A percentile compares a stretch with the other conserved stretches of the same genome.
Evolutionary conservation across 1,284 basidiomycete species (phyloP).

Genomic region (Pulveroboletus sp.): DNA sequence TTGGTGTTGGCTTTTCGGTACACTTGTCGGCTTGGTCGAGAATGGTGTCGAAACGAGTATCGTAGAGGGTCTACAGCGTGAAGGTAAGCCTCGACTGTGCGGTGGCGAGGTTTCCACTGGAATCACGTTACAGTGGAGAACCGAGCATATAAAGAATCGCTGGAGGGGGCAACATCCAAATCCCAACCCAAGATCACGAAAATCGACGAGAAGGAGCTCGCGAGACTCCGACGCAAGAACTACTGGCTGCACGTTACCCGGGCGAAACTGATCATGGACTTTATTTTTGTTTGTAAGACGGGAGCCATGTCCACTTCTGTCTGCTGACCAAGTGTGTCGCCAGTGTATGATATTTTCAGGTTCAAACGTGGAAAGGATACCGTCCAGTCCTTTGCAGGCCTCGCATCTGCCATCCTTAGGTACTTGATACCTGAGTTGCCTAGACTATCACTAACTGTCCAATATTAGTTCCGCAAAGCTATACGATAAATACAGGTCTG

Average conservation of each 20-base stretch:
- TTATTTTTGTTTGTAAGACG: slow-evolving; percentile 80
- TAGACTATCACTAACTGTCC: slow-evolving; percentile 8
- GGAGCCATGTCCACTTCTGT: not conserved
- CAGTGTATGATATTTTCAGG: slow-evolving; percentile 58
- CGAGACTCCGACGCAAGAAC: slow-evolving; percentile 63
- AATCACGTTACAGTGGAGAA: slow-evolving; percentile 55
- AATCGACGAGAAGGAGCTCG: slow-evolving; percentile 70
- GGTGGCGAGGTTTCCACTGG: not conserved
- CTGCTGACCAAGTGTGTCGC: slow-evolving; percentile 25
- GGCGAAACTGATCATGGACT: slow-evolving; percentile 74
- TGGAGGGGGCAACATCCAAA: slow-evolving; percentile 69
- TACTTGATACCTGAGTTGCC: slow-evolving; percentile 35
- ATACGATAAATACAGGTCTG: slow-evolving; percentile 64
- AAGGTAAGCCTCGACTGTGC: slow-evolving; percentile 45
- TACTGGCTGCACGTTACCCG: slow-evolving; percentile 73
- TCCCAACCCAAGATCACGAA: slow-evolving; percentile 61
- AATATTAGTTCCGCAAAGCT: slow-evolving; percentile 61
- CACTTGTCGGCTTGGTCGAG: slow-evolving; percentile 75
- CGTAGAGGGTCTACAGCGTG: slow-evolving; percentile 58
- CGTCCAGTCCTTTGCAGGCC: slow-evolving; percentile 66
- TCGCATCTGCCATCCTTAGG: slow-evolving; percentile 72
- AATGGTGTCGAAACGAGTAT: slow-evolving; percentile 74
- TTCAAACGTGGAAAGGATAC: slow-evolving; percentile 59
- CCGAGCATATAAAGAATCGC: slow-evolving; percentile 69
- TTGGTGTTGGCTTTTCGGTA: slow-evolving; percentile 81